phyloP scores from a whole-genome alignment of 2,329 filamentous ascomycete genomes.

The Verticillium nubilum region DNA sequence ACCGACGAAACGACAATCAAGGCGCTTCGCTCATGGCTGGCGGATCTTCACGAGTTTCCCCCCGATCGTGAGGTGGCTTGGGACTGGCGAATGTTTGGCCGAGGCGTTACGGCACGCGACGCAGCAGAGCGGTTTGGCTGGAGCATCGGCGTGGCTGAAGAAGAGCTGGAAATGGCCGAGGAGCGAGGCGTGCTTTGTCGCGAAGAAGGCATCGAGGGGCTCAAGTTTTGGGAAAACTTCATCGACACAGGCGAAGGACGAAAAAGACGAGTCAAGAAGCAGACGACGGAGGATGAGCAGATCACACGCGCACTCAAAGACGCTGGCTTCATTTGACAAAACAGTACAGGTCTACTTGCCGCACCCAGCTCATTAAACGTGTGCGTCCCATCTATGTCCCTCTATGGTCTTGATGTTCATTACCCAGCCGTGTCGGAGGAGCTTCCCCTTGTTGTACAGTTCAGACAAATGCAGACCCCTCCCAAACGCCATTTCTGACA shows the following conservation, averaged over 20 bases:
- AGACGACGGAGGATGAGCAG: conserved; percentile 30
- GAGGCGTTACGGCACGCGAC: conserved; percentile 85
- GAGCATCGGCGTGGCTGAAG: conserved; percentile 93
- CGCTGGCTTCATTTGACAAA: background rate
- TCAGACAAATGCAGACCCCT: background rate
- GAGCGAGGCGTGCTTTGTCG: conserved; percentile 82
- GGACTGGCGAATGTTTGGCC: conserved; percentile 74
- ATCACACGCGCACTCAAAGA: conserved; percentile 37
- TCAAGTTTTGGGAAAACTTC: conserved; percentile 89
- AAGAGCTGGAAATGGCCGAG: conserved; percentile 96
- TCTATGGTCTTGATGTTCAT: background rate
- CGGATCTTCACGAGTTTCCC: conserved; percentile 61
- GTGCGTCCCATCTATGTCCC: background rate
- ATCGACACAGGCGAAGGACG: conserved; percentile 39
- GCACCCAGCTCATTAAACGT: background rate
- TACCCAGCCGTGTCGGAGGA: background rate
- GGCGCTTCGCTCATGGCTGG: conserved; percentile 71
- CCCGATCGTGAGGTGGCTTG: conserved; percentile 61
- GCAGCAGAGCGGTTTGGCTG: conserved; percentile 87
- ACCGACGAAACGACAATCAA: conserved; percentile 87
- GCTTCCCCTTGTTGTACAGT: background rate
- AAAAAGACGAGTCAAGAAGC: conserved; percentile 18
- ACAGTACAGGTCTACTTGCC: background rate
- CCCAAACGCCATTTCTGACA: background rate
- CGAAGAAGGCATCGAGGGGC: conserved; percentile 85